Percentiles rank a stretch among this genome's conserved stretches.
These are phyloP conservation scores for Suhomyces taliae DNA, from an alignment of 1,139 yeast species.

Conservation along the genomic window DNA sequence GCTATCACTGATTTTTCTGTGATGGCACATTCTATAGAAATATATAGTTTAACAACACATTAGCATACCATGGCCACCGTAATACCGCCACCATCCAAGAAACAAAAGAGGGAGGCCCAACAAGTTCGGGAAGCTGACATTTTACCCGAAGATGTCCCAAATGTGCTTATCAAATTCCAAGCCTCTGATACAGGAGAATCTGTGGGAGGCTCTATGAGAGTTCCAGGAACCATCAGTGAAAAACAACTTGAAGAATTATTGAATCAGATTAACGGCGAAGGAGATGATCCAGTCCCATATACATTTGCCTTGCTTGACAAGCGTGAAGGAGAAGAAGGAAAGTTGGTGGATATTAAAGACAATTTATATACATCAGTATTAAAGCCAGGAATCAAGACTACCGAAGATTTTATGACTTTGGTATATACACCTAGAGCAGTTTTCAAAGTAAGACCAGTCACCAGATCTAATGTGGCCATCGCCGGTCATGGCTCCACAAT, in stretches of 20 bases:
- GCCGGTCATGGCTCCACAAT: slow-evolving; percentile 96
- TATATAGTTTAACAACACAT: background rate
- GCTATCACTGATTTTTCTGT: slow-evolving; percentile 4
- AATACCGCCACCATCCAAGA: slow-evolving; percentile 91
- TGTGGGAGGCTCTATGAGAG: slow-evolving; percentile 82
- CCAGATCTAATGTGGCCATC: slow-evolving; percentile 88
- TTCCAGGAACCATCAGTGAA: slow-evolving; percentile 87
- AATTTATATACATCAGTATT: slow-evolving; percentile 76
- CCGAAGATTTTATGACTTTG: slow-evolving; percentile 90
- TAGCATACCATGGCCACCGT: slow-evolving; percentile 73
- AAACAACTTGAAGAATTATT: slow-evolving; percentile 84
- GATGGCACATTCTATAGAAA: too few relatives aligned
- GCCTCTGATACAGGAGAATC: slow-evolving; percentile 94
- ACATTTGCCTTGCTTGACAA: slow-evolving; percentile 69
- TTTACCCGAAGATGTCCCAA: slow-evolving; percentile 78
- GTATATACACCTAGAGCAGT: slow-evolving; percentile 95
- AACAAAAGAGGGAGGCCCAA: slow-evolving; percentile 83
- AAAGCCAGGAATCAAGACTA: slow-evolving; percentile 82
- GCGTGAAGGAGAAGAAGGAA: slow-evolving; percentile 25
- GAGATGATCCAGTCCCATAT: slow-evolving; percentile 88
- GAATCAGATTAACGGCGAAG: slow-evolving; percentile 64
- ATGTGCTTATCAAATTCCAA: slow-evolving; percentile 84
- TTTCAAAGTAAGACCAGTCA: slow-evolving; percentile 87
- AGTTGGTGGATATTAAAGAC: slow-evolving; percentile 67
- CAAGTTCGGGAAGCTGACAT: slow-evolving; percentile 72